Conservation (phyloP, 2,329 filamentous ascomycete genomes). For the Neofusicoccum umdonicola region DNA sequence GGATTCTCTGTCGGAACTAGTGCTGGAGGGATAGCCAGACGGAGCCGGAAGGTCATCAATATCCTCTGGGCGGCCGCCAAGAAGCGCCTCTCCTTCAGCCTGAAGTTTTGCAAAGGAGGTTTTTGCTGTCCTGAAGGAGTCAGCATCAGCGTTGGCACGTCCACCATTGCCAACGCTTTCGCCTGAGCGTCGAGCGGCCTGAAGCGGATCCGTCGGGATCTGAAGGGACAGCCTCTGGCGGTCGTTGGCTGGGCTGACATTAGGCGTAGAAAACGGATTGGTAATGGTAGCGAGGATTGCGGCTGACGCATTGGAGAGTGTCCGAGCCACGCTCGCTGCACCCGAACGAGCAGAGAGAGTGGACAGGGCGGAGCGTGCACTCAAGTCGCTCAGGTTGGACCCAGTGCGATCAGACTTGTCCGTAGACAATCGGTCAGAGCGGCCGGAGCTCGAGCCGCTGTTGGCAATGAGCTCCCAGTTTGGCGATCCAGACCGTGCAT, state of each 20-base stretch:
- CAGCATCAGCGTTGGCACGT: conserved; percentile 38
- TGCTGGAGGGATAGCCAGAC: neutral
- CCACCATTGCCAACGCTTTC: conserved; percentile 38
- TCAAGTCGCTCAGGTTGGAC: conserved; percentile 56
- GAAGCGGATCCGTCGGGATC: neutral
- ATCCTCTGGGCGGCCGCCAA: conserved; percentile 42
- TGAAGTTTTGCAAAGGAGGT: conserved; percentile 51
- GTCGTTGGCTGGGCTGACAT: conserved; percentile 28
- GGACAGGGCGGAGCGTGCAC: conserved; percentile 40
- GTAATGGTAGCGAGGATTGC: conserved; percentile 32
- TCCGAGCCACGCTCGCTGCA: conserved; percentile 42
- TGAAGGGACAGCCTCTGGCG: conserved; percentile 2
- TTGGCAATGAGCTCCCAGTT: conserved; percentile 13
- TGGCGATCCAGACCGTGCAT: conserved; percentile 10
- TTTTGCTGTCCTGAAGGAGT: conserved; percentile 52
- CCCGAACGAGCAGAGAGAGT: conserved; percentile 43
- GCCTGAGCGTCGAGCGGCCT: conserved; percentile 22
- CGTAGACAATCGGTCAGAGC: conserved; percentile 43
- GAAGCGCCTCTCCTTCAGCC: conserved; percentile 52
- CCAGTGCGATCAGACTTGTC: conserved; percentile 55
- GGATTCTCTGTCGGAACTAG: neutral
- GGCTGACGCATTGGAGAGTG: conserved; percentile 45
- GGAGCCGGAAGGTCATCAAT: conserved; percentile 17
- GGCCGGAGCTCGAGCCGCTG: conserved; percentile 9
- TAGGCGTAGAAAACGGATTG: conserved; percentile 35